Base-by-base conservation (phyloP, 495 filamentous ascomycete genomes). In the Penicillium paxilli region DNA sequence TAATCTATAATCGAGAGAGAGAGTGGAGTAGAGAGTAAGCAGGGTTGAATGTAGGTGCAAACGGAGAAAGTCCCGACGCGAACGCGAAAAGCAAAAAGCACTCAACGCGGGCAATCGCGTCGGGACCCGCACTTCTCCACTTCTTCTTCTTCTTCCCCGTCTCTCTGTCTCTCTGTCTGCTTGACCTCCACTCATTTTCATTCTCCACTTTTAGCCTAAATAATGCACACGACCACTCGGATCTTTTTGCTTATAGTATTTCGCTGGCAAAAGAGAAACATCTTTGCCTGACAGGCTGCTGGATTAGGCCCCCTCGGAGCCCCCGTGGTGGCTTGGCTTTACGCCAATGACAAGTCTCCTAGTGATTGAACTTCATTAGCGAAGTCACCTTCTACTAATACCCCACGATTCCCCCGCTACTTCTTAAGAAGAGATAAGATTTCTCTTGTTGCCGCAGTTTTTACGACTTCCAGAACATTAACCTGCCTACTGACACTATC, bases 31-130 rank as follows among this genome's bases (percentile, higher is more conserved):
- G n/a, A n/a, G n/a, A n/a, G n/a, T n/a, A n/a, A n/a, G 67, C 61
- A 72, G 65, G 17, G 9, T 71, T 55, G 67, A 57, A 72, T 67
- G 30, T 40, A 7, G 35, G 9, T 20, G 28, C 44, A 47, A 37
- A 50, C 16, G 51, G 11, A 33, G 40, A 52, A 45, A 45, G 25
- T 38, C 51, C 2, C 20, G 24, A 50, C 23, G 50, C 41, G 49
- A 33, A 53, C 54, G 48, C 54, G 55, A 55, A 55, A 55, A 54
- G n/a, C n/a, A n/a, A 55, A 55, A 55, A 49, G 23, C 49, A 47
- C 52, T 63, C 51, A 60, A 64, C 57, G 61, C 57, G 57, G 57
- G 58, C 58, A 55, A 52, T 55, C 52, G 47, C 60, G 60, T 53
- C 50, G 47, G 45, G n/a, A 2, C 35, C 16, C 1, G 20, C 20